Evolutionary conservation across 169 alveolate genomes (phyloP), one percentile per base, ranked within the genome.

Genomic region (Plasmodium malariae): DNA sequence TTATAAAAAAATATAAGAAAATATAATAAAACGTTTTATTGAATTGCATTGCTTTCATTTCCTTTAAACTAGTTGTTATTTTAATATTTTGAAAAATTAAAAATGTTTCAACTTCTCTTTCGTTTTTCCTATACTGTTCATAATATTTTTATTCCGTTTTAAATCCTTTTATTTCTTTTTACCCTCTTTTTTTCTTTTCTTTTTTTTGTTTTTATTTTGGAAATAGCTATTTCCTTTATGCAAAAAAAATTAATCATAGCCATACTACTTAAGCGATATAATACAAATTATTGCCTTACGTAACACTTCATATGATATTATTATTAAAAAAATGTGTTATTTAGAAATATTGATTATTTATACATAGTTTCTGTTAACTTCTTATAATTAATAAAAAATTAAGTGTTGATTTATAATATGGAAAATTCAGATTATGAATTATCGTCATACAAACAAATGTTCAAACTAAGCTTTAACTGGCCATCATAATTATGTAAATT

Each of bases 381-480:
- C 73, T 28, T 21, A 28, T 9, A 11, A 32, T 32, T 24, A 19
- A 32, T 3, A 17, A 67, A 17, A 30, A 21, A 37, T 24, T 3
- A 51, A 51, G 0, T 67, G 55, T 67, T 67, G 21, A 37, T 67
- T 67, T 67, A 36, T n/a, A 67, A 21, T 36, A 36, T 36, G 74
- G 36, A 67, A 36, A 40, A 67, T 67, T 67, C 60, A 26, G 28
- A 12, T 43, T 67, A 32, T 30, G 36, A 32, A 24, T 67, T 34
- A 34, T 17, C 12, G 74, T 7, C 74, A 65, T 67, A 36, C 59
- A 36, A 17, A 67, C 74, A 65, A 65, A 67, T 67, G 74, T 67
- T 19, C 28, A 26, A 67, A 37, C 19, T n/a, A 14, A 36, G 40
- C 57, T 65, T 12, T 63, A n/a, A 12, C 17, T 63, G 54, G 73